Percentiles rank a stretch among this genome's conserved stretches.
Evolutionary conservation across 352 stramenopile species (phyloP).

Genomic region (Phytophthora pseudosyringae): DNA sequence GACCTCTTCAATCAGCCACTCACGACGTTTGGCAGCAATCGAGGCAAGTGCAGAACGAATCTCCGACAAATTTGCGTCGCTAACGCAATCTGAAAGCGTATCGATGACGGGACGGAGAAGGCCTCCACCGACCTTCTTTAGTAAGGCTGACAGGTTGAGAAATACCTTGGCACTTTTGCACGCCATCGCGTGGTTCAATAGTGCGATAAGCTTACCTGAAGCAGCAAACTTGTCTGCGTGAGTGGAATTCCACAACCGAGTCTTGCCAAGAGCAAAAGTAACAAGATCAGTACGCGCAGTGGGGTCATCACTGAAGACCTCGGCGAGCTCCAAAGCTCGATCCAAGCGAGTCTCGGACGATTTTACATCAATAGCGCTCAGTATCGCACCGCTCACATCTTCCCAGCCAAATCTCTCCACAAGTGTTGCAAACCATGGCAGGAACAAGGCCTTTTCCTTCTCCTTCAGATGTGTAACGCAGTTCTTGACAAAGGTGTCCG

Average conservation of each 20-base stretch:
- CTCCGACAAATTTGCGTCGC: slow-evolving; percentile 1
- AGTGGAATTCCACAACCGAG: not conserved
- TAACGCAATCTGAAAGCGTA: not conserved
- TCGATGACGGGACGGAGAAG: slow-evolving; percentile 7
- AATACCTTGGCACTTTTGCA: slow-evolving; percentile 1
- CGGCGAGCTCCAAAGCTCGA: slow-evolving; percentile 1
- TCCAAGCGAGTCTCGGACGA: not conserved
- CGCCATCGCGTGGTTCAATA: not conserved
- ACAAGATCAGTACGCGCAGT: not conserved
- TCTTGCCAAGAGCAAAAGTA: not conserved
- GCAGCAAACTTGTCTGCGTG: not conserved
- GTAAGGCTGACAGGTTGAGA: not conserved
- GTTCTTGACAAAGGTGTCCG: slow-evolving; percentile 12
- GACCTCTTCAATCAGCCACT: slow-evolving; percentile 12
- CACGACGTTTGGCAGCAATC: not conserved
- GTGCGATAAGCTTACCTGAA: slow-evolving; percentile 2
- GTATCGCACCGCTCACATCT: not conserved
- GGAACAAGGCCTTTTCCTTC: not conserved
- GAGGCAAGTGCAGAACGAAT: not conserved
- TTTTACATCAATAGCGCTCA: slow-evolving; percentile 4
- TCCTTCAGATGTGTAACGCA: slow-evolving; percentile 4
- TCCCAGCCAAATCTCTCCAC: slow-evolving; percentile 1
- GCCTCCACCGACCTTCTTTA: not conserved
- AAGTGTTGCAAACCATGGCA: not conserved
- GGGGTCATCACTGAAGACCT: not conserved